A percentile compares a stretch with the other conserved stretches of the same genome.
phyloP scores from a whole-genome alignment of 1,139 yeast species.

The Magnusiomyces tetraspermus region DNA sequence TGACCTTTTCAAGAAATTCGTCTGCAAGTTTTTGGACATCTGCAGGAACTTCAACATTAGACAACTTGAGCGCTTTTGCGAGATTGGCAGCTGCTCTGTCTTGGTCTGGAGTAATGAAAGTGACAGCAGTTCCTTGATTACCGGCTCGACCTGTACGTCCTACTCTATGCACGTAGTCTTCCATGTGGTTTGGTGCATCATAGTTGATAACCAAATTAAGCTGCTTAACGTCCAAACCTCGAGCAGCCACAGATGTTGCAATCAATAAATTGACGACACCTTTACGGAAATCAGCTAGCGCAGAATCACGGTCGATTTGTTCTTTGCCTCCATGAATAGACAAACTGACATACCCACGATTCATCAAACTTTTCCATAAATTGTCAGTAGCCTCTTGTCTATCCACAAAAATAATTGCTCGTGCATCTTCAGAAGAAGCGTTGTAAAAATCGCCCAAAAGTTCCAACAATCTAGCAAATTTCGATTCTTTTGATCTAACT shows the following conservation, averaged over 20 bases:
- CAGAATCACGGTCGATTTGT: slow-evolving; percentile 70
- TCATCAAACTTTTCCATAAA: slow-evolving; percentile 48
- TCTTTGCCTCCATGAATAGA: slow-evolving; percentile 92
- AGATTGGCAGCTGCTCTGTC: slow-evolving; percentile 53
- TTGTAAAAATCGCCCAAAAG: slow-evolving; percentile 41
- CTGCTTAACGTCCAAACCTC: slow-evolving; percentile 87
- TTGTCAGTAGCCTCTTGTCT: slow-evolving; percentile 76
- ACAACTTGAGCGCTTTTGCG: slow-evolving; percentile 54
- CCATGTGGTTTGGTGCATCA: slow-evolving; percentile 87
- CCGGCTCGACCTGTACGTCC: slow-evolving; percentile 98
- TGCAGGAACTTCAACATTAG: slow-evolving; percentile 46
- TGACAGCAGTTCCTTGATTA: slow-evolving; percentile 62
- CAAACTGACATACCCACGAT: slow-evolving; percentile 48
- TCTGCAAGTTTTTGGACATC: slow-evolving; percentile 46
- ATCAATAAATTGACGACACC: slow-evolving; percentile 57
- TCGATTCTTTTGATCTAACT: slow-evolving; percentile 42
- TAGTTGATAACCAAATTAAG: slow-evolving; percentile 72
- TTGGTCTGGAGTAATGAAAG: slow-evolving; percentile 59
- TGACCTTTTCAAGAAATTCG: slow-evolving; percentile 51
- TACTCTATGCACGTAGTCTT: slow-evolving; percentile 92
- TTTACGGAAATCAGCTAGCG: slow-evolving; percentile 60
- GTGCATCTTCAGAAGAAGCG: slow-evolving; percentile 33
- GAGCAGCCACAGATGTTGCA: slow-evolving; percentile 90
- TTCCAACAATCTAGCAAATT: slow-evolving; percentile 47
- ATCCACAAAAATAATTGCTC: slow-evolving; percentile 75